Percentiles rank a stretch among this genome's conserved stretches.
Evolutionary conservation across 164 flowering plant genomes (phyloP).

Genomic region (Piper betle): DNA sequence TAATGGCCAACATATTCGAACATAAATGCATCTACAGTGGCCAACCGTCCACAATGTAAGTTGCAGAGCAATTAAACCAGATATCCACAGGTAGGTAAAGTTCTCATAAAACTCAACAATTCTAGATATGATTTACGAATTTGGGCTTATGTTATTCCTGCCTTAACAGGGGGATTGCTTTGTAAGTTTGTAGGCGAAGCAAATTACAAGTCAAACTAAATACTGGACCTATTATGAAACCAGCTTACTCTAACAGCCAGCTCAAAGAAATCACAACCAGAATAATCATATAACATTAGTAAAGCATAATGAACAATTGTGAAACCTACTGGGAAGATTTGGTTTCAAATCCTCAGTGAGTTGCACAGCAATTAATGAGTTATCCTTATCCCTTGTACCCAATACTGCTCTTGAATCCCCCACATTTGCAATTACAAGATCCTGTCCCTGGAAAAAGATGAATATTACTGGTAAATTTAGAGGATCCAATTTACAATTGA

Average conservation of each 20-base stretch:
- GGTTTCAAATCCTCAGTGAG: constrained; percentile 74
- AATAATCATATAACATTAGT: no score
- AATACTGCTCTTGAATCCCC: constrained; percentile 65
- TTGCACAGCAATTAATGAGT: constrained; percentile 35
- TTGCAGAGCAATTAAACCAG: background rate
- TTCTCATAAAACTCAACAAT: no score
- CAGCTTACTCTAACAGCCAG: no score
- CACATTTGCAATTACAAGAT: constrained; percentile 51
- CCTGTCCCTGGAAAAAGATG: constrained; percentile 29
- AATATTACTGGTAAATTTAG: background rate
- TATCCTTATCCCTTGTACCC: constrained; percentile 43
- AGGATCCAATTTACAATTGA: background rate
- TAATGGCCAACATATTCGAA: constrained; percentile 1
- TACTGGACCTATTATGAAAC: background rate
- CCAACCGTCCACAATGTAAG: background rate
- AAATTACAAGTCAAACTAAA: no score
- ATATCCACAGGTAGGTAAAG: background rate
- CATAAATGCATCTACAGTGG: constrained; percentile 2
- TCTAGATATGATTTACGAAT: no score
- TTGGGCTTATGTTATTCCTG: background rate
- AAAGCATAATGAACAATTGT: background rate
- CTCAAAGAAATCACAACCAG: background rate
- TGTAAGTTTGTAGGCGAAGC: no score
- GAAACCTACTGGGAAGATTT: constrained; percentile 42
- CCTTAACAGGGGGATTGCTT: background rate